Conservation (phyloP, 202 grass and related monocot species). For the Dendrocalamus latiflorus region DNA sequence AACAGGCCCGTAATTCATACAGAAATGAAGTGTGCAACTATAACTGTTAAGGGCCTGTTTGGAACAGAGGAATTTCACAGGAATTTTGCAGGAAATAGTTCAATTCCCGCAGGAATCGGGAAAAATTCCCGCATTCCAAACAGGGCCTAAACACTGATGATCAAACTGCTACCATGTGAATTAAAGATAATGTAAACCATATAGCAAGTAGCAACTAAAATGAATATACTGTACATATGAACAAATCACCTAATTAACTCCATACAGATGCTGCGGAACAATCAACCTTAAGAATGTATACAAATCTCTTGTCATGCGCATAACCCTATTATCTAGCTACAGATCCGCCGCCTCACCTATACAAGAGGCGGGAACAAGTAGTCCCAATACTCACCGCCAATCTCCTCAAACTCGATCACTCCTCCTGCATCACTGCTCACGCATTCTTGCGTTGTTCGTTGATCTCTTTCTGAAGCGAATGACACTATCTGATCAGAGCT, state of each 20-base stretch:
- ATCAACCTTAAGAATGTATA: not conserved
- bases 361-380: slow-evolving; percentile 36
- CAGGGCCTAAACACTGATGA: too few relatives aligned
- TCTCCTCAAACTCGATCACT: slow-evolving; percentile 44
- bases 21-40: too few relatives aligned
- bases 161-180: not conserved
- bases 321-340: not conserved
- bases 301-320: not conserved
- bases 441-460: not conserved
- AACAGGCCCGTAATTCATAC: too few relatives aligned
- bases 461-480: slow-evolving; percentile 7
- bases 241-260: not conserved
- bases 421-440: slow-evolving; percentile 5
- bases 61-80: too few relatives aligned
- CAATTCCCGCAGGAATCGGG: too few relatives aligned
- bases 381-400: slow-evolving; percentile 48
- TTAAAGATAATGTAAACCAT: not conserved
- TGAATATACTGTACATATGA: not conserved
- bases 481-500: slow-evolving; percentile 13
- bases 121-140: too few relatives aligned
- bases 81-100: too few relatives aligned
- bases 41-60: too few relatives aligned
- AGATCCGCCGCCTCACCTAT: not conserved
- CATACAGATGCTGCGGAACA: not conserved
- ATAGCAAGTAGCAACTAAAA: not conserved